Conservation (phyloP, 441 rosid species). For the Croton setiger region DNA sequence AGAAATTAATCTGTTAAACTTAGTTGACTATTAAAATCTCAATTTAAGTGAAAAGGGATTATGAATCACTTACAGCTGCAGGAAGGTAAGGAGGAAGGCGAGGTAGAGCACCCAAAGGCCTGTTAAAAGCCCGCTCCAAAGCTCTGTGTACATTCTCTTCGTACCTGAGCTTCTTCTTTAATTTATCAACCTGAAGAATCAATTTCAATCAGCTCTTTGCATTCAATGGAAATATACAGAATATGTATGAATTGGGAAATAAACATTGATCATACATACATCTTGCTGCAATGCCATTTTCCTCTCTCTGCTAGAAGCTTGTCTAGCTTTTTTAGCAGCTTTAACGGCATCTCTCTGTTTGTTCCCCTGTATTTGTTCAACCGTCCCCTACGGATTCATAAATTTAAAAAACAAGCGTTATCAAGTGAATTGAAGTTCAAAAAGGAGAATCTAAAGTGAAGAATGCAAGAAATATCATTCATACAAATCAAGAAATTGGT, state of each 20-base stretch:
- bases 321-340: slow-evolving; percentile 30
- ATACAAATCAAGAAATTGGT: not conserved
- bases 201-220: not conserved
- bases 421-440: not conserved
- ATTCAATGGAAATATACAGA: not conserved
- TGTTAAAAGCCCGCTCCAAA: slow-evolving; percentile 72
- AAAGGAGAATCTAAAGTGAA: not conserved
- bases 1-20: not conserved
- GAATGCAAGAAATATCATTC: not conserved
- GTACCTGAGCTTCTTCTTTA: slow-evolving; percentile 73
- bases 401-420: slow-evolving; percentile 3
- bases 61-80: slow-evolving; percentile 51
- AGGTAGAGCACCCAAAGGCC: slow-evolving; percentile 91
- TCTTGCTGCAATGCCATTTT: slow-evolving; percentile 68
- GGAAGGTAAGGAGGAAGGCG: slow-evolving; percentile 93
- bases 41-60: not conserved
- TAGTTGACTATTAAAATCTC: not conserved
- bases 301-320: slow-evolving; percentile 40
- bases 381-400: slow-evolving; percentile 30
- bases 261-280: slow-evolving; percentile 33
- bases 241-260: not conserved
- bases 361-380: slow-evolving; percentile 38
- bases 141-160: slow-evolving; percentile 91
- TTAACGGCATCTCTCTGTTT: slow-evolving; percentile 34
- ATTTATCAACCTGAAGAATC: slow-evolving; percentile 61